These are phyloP conservation scores for Yarrowia osloensis DNA, from an alignment of 805 yeast genomes.

Conservation along the genomic window DNA sequence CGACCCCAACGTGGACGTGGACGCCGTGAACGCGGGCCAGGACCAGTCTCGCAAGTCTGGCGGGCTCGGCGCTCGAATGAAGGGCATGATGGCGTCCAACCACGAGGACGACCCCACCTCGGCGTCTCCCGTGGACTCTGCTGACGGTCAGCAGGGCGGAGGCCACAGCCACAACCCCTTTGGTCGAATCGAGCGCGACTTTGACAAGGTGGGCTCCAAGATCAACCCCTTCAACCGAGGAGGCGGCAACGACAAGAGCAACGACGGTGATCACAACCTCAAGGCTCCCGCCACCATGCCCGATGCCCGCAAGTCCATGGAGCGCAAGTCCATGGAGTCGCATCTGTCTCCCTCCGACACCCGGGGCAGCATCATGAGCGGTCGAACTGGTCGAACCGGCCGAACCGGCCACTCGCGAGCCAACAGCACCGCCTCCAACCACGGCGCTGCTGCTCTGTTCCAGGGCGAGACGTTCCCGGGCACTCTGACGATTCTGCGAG, in stretches of 20 bases:
- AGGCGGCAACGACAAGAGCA: constrained; percentile 3
- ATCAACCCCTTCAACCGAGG: neutral
- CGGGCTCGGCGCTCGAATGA: constrained; percentile 6
- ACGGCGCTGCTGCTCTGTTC: constrained; percentile 32
- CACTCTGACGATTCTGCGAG: constrained; percentile 33
- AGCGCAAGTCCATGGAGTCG: constrained; percentile 19
- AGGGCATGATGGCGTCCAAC: constrained; percentile 27
- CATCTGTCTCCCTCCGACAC: constrained; percentile 18
- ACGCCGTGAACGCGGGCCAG: constrained; percentile 3
- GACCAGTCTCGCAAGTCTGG: constrained; percentile 23
- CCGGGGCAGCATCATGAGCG: constrained; percentile 19
- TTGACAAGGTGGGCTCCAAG: constrained; percentile 5
- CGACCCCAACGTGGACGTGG: constrained; percentile 15
- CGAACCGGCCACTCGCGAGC: constrained; percentile 34
- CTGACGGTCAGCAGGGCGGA: neutral
- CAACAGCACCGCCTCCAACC: constrained; percentile 32
- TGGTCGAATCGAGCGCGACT: constrained; percentile 2
- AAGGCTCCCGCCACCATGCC: constrained; percentile 6
- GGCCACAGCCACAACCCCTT: constrained; percentile 1
- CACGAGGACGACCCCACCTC: constrained; percentile 19
- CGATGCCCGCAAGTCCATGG: constrained; percentile 25
- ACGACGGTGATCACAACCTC: constrained; percentile 8
- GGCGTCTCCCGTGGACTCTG: neutral
- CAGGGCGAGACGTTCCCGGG: constrained; percentile 34
- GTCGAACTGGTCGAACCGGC: constrained; percentile 12